These are phyloP conservation scores for Magnusiomyces sp. DNA, from an alignment of 1,139 yeast genomes.

Conservation along the genomic window DNA sequence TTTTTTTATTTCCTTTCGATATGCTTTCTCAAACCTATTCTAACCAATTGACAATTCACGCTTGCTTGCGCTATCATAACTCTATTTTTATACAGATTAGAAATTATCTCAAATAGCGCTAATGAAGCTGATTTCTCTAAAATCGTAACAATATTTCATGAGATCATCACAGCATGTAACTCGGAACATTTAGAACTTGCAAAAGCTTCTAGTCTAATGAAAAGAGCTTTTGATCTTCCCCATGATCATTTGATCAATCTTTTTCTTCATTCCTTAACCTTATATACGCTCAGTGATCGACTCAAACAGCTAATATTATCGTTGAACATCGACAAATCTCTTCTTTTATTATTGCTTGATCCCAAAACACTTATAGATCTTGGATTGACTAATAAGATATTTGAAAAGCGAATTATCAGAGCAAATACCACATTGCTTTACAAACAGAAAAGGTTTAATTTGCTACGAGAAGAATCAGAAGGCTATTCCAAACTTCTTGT, in stretches of 20 bases:
- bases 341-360: constrained; percentile 21
- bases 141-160: constrained; percentile 23
- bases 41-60: too few species aligned
- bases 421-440: constrained; percentile 42
- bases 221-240: constrained; percentile 6
- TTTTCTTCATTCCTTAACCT: constrained; percentile 21
- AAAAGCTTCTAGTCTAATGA: constrained; percentile 10
- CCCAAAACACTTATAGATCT: constrained; percentile 20
- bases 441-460: constrained; percentile 64
- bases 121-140: too few species aligned
- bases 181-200: constrained; percentile 12
- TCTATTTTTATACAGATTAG: too few species aligned
- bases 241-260: constrained; percentile 11
- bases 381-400: constrained; percentile 23
- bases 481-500: constrained; percentile 67
- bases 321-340: constrained; percentile 20
- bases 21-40: too few species aligned
- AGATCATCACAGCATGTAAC: constrained; percentile 16
- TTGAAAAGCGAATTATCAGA: constrained; percentile 38
- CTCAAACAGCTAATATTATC: constrained; percentile 17
- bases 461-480: constrained; percentile 70
- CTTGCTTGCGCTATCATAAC: too few species aligned
- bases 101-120: too few species aligned
- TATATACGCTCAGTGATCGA: constrained; percentile 13
- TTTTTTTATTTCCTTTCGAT: too few species aligned